These are phyloP conservation scores for Colletotrichum shisoi DNA, from an alignment of 2,329 filamentous ascomycete genomes.

Conservation along the genomic window DNA sequence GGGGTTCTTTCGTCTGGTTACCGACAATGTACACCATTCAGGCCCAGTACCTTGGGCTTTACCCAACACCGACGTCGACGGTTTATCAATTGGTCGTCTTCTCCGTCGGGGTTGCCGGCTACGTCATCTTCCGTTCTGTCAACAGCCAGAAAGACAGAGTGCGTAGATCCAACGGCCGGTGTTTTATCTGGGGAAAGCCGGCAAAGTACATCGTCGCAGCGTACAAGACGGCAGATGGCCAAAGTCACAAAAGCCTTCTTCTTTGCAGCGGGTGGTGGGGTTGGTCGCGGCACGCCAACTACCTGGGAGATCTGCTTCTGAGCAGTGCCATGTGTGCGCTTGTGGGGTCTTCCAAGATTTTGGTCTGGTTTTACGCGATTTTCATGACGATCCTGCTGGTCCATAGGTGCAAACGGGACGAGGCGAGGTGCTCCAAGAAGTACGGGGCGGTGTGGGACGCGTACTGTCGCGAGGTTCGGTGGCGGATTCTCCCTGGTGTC, in stretches of 20 bases:
- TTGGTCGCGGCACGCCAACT: conserved; percentile 47
- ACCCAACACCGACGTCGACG: conserved; percentile 49
- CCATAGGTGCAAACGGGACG: conserved; percentile 56
- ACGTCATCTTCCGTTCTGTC: conserved; percentile 54
- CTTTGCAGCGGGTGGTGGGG: conserved; percentile 43
- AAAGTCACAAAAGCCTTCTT: conserved; percentile 48
- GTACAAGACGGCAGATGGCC: conserved; percentile 54
- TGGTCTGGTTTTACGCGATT: conserved; percentile 57
- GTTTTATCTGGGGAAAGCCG: conserved; percentile 54
- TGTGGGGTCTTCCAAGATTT: conserved; percentile 48
- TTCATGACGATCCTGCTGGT: conserved; percentile 56
- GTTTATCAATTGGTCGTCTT: conserved; percentile 35
- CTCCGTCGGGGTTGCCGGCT: conserved; percentile 47
- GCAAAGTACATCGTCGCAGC: conserved; percentile 50
- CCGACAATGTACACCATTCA: conserved; percentile 58
- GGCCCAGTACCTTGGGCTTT: conserved; percentile 55
- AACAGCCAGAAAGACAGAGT: conserved; percentile 57
- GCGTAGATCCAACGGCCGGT: conserved; percentile 51
- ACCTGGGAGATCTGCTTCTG: conserved; percentile 44
- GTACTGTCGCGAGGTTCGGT: conserved; percentile 54
- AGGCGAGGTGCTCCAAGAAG: conserved; percentile 54
- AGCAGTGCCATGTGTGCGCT: conserved; percentile 53
- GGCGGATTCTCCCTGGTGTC: conserved; percentile 51
- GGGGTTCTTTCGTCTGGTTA: conserved; percentile 57
- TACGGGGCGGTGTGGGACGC: conserved; percentile 56